Conservation (phyloP, 2,329 filamentous ascomycete genomes). For the Pseudocercospora cruenta region DNA sequence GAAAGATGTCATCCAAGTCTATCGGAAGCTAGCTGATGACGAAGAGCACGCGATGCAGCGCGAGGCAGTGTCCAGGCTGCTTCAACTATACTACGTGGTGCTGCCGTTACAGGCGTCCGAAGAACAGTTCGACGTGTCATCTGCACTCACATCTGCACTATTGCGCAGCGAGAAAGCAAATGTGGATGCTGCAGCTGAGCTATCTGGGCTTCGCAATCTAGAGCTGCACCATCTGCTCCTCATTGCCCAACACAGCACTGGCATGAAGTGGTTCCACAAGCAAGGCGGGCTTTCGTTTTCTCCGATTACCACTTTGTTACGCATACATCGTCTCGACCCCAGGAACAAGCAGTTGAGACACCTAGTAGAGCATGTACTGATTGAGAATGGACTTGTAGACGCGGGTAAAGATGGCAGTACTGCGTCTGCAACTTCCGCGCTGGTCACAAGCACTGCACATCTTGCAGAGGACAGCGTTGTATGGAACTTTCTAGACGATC, state of each 20-base stretch:
- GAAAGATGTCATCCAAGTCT: constrained; percentile 76
- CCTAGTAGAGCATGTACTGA: constrained; percentile 53
- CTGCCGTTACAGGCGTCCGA: constrained; percentile 78
- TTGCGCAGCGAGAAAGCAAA: constrained; percentile 41
- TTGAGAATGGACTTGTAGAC: constrained; percentile 69
- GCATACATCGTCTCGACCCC: constrained; percentile 52
- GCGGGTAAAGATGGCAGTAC: constrained; percentile 33
- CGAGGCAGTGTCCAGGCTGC: constrained; percentile 75
- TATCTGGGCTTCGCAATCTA: constrained; percentile 62
- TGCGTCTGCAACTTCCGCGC: constrained; percentile 47
- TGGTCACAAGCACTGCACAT: constrained; percentile 49
- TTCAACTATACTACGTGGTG: constrained; percentile 83
- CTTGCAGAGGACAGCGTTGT: constrained; percentile 44
- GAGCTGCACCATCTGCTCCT: constrained; percentile 81
- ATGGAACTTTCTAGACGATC: constrained; percentile 80
- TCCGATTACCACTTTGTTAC: constrained; percentile 72
- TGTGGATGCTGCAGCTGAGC: constrained; percentile 46
- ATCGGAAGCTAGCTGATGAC: constrained; percentile 68
- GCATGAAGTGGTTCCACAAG: constrained; percentile 90
- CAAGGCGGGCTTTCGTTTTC: constrained; percentile 64
- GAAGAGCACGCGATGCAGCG: constrained; percentile 69
- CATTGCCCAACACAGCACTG: constrained; percentile 77
- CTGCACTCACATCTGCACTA: constrained; percentile 71
- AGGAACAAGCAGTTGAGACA: constrained; percentile 44
- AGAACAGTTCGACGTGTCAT: constrained; percentile 86